These are phyloP conservation scores for Xylaria nigripes DNA, from an alignment of 495 filamentous ascomycete genomes.

Conservation along the genomic window DNA sequence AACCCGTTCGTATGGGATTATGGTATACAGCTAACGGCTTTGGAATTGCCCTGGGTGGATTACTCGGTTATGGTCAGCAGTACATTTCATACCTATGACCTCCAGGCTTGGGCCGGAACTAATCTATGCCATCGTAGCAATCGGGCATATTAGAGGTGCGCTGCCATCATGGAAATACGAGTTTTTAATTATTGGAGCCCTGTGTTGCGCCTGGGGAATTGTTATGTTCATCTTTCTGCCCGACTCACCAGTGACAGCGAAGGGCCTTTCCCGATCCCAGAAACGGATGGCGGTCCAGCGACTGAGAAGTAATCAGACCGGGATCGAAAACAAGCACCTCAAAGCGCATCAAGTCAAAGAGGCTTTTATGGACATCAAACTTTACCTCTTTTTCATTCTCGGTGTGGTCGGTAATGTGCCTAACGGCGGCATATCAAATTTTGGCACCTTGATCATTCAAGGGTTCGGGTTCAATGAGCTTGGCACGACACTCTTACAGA, in stretches of 20 bases:
- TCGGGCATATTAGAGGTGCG: conserved; percentile 45
- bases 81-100: conserved; percentile 1
- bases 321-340: conserved; percentile 37
- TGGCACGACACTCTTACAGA: conserved; percentile 43
- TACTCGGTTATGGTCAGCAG: conserved; percentile 46
- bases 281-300: conserved; percentile 16
- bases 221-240: conserved; percentile 49
- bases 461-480: conserved; percentile 51
- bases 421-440: conserved; percentile 52
- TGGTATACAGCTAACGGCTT: conserved; percentile 56
- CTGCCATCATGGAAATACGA: conserved; percentile 52
- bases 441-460: conserved; percentile 54
- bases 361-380: conserved; percentile 48
- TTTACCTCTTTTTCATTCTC: conserved; percentile 51
- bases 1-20: conserved; percentile 50
- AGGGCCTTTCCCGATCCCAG: conserved; percentile 35
- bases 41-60: conserved; percentile 50
- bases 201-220: conserved; percentile 44
- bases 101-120: not conserved
- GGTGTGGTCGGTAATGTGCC: conserved; percentile 43
- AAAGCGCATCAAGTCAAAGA: conserved; percentile 53
- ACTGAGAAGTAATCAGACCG: conserved; percentile 23
- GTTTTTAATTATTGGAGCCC: conserved; percentile 39
- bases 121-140: conserved; percentile 10
- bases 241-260: conserved; percentile 42